A percentile compares a stretch with the other conserved stretches of the same genome.
phyloP scores from a whole-genome alignment of 352 stramenopile species.

The Elongisporangium undulatum region DNA sequence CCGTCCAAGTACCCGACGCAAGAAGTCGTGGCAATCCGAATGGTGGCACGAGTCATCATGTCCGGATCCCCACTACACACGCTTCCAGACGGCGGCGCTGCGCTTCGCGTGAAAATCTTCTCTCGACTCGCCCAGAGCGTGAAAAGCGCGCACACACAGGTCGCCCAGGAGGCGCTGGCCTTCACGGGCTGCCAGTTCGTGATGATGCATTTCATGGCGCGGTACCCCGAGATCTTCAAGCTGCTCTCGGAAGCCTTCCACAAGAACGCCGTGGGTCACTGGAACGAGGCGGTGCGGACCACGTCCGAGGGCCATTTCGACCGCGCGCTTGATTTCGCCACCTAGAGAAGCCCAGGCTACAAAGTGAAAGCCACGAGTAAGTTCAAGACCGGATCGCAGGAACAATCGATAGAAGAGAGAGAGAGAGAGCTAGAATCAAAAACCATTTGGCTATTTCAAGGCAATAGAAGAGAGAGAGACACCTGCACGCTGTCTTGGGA shows the following conservation, averaged over 20 bases:
- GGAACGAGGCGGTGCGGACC: slow-evolving; percentile 65
- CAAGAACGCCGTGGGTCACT: slow-evolving; percentile 53
- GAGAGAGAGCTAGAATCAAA: slow-evolving; percentile 4
- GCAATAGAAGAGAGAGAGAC: neutral
- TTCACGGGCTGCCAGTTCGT: slow-evolving; percentile 83
- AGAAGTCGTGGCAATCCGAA: slow-evolving; percentile 74
- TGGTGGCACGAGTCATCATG: slow-evolving; percentile 83
- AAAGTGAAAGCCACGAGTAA: neutral
- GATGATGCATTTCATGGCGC: slow-evolving; percentile 68
- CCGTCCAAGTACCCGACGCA: slow-evolving; percentile 59
- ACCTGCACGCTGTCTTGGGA: too few species aligned
- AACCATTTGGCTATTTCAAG: neutral
- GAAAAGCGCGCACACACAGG: slow-evolving; percentile 55
- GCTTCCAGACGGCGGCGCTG: slow-evolving; percentile 18
- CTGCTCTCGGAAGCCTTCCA: slow-evolving; percentile 63
- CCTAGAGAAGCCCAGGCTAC: slow-evolving; percentile 10
- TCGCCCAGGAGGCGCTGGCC: slow-evolving; percentile 76
- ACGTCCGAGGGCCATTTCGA: slow-evolving; percentile 73
- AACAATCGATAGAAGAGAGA: slow-evolving; percentile 22
- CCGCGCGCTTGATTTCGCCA: slow-evolving; percentile 66
- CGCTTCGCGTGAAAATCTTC: slow-evolving; percentile 53
- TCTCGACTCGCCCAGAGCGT: slow-evolving; percentile 48
- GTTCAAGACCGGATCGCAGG: slow-evolving; percentile 10
- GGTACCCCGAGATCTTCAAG: slow-evolving; percentile 61
- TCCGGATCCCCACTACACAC: slow-evolving; percentile 60